These are phyloP conservation scores for Fusarium nematophilum DNA, from an alignment of 2,329 filamentous ascomycete species.

Conservation along the genomic window DNA sequence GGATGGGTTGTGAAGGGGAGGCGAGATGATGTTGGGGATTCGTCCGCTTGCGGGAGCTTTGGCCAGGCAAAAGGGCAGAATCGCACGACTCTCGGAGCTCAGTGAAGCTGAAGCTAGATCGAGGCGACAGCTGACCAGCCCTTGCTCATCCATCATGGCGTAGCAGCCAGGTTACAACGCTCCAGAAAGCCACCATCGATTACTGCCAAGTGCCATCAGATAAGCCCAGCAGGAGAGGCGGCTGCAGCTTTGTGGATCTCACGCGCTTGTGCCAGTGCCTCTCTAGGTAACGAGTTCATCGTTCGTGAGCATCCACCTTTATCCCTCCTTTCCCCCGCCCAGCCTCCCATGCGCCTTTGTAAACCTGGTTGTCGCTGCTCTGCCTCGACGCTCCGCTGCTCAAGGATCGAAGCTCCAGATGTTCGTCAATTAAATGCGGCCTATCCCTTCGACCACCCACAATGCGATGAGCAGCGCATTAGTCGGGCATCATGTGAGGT, in stretches of 20 bases:
- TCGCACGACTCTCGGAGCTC: slow-evolving; percentile 20
- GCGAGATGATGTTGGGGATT: slow-evolving; percentile 2
- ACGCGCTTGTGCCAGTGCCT: slow-evolving; percentile 18
- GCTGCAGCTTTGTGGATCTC: slow-evolving; percentile 26
- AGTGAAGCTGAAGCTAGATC: slow-evolving; percentile 34
- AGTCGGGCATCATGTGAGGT: slow-evolving; percentile 44
- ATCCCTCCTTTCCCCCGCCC: slow-evolving; percentile 29
- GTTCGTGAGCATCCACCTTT: slow-evolving; percentile 11
- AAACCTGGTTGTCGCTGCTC: slow-evolving; percentile 5
- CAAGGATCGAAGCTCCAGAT: slow-evolving; percentile 25
- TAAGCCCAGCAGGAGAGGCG: slow-evolving; percentile 31
- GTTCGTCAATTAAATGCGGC: slow-evolving; percentile 26
- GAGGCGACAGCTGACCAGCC: slow-evolving; percentile 38
- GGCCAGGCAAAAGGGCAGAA: slow-evolving; percentile 1
- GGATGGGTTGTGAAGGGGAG: slow-evolving; percentile 14
- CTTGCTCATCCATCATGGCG: slow-evolving; percentile 33
- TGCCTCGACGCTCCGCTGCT: slow-evolving; percentile 25
- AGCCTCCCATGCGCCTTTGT: slow-evolving; percentile 25
- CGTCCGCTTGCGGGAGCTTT: background rate
- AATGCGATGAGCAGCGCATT: slow-evolving; percentile 41
- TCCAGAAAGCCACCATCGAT: slow-evolving; percentile 18
- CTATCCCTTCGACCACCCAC: slow-evolving; percentile 35
- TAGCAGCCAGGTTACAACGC: slow-evolving; percentile 31
- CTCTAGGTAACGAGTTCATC: slow-evolving; percentile 20
- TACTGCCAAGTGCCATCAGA: slow-evolving; percentile 35